Evolutionary conservation across 2,329 filamentous ascomycete genomes (phyloP), one percentile per base, ranked within the genome.

Genomic region (Cordyceps fumosorosea): DNA sequence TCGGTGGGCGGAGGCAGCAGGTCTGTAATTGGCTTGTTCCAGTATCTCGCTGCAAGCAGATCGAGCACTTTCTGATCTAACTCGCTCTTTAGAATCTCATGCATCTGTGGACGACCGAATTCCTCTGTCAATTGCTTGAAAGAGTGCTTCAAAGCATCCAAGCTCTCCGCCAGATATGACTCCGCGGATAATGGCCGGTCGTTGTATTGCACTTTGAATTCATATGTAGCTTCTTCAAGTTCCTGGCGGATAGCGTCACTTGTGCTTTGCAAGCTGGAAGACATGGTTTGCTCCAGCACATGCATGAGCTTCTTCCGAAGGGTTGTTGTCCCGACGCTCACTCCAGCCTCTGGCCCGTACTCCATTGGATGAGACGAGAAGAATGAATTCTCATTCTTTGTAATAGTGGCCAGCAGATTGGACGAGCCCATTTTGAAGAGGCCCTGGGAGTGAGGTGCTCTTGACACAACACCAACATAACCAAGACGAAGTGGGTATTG

Each of bases 171-270:
- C 45, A 99, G 84, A 72, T 99, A 99, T 4, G 93, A 96, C 73
- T 99, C 95, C 2, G 95, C 95, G 56, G 91, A 96, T 42, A 99
- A 80, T 1, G 93, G 91, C 7, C 95, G 87, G 73, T 99, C 95
- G 70, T 99, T 99, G 77, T 99, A 99, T 74, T 99, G 96, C 5
- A 99, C 95, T 74, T 99, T 99, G 81, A 96, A 99, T 75, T 99
- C 93, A 71, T 99, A 99, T 0, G 91, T 93, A 3, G 95, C 93
- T 75, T 99, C 95, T 70, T 97, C 93, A 0, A 99, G 84, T 74
- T 99, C 95, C 72, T 96, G 91, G 65, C 89, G 89, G 67, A 99
- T 97, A 11, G 92, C 91, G 71, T 97, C 91, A 68, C 90, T 90
- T 3, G 95, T 99, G 61, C 86, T 87, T 68, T 95, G 90, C 60